These are phyloP conservation scores for Rauvolfia tetraphylla DNA, from an alignment of 257 asterid genomes.

Conservation along the genomic window DNA sequence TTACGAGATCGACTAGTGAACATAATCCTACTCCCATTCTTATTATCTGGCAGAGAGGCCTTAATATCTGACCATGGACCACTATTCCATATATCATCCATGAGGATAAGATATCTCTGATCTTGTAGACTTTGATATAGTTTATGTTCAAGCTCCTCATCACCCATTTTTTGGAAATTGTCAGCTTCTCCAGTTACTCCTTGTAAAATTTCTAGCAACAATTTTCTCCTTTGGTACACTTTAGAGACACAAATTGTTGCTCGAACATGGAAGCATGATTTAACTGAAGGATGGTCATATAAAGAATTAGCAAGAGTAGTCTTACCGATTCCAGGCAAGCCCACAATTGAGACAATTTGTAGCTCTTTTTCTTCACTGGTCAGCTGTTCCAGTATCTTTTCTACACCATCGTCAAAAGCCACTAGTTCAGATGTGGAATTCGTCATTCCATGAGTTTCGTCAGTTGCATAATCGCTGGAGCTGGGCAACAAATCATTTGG, in stretches of 20 bases:
- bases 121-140: background rate
- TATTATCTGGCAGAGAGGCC: background rate
- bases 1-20: conserved; percentile 10
- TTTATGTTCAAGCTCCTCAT: background rate
- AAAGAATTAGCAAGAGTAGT: background rate
- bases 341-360: too few species aligned
- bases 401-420: background rate
- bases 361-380: background rate
- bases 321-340: too few species aligned
- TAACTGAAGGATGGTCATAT: too few species aligned
- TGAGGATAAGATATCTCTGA: background rate
- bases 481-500: too few species aligned
- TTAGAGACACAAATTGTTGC: background rate
- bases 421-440: too few species aligned
- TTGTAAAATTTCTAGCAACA: background rate
- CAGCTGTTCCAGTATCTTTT: background rate
- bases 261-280: background rate
- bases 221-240: background rate
- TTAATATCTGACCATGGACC: background rate
- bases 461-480: too few species aligned
- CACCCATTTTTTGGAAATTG: background rate
- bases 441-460: too few species aligned
- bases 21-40: too few species aligned
- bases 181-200: background rate
- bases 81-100: conserved; percentile 13